Percentiles rank a stretch among this genome's conserved stretches.
Evolutionary conservation across 768 basidiomycete genomes (phyloP).

Genomic region (Amanita polypyramis): DNA sequence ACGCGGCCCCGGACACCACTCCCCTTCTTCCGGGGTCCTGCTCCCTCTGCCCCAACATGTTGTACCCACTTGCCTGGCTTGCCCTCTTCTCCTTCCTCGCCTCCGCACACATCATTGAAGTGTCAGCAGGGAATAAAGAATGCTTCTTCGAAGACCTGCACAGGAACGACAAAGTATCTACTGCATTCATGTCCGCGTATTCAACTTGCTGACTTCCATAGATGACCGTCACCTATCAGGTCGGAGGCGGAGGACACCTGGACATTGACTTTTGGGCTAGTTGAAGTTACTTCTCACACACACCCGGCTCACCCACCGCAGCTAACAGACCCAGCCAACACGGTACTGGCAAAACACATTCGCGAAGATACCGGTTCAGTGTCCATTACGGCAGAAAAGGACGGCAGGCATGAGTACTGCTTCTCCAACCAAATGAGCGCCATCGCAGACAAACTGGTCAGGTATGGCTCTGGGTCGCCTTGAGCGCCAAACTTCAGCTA

Average conservation of each 20-base stretch:
- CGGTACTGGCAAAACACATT: conserved; percentile 65
- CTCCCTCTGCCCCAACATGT: background rate
- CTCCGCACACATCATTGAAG: conserved; percentile 61
- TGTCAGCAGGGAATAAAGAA: conserved; percentile 75
- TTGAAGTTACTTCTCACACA: conserved; percentile 1
- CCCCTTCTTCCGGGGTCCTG: conserved; percentile 1
- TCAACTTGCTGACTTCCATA: conserved; percentile 20
- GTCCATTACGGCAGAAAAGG: conserved; percentile 76
- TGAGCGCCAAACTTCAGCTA: background rate
- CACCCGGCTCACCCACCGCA: conserved; percentile 21
- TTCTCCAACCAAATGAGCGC: conserved; percentile 99
- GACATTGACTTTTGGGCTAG: conserved; percentile 96
- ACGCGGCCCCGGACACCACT: conserved; percentile 14
- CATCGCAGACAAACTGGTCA: conserved; percentile 90
- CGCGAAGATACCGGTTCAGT: conserved; percentile 84
- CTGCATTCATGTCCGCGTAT: background rate
- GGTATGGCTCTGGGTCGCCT: conserved; percentile 34
- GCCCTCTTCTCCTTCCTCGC: conserved; percentile 29
- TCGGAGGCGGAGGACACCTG: conserved; percentile 91
- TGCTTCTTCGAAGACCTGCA: conserved; percentile 97
- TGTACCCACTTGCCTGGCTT: conserved; percentile 24
- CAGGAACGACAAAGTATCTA: conserved; percentile 71
- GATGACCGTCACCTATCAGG: conserved; percentile 99
- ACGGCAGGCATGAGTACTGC: conserved; percentile 91
- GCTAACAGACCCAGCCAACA: conserved; percentile 71